Percentiles rank a stretch among this genome's conserved stretches.
Evolutionary conservation across 2,329 filamentous ascomycete genomes (phyloP).

Genomic region (Zymoseptoria crescenta): DNA sequence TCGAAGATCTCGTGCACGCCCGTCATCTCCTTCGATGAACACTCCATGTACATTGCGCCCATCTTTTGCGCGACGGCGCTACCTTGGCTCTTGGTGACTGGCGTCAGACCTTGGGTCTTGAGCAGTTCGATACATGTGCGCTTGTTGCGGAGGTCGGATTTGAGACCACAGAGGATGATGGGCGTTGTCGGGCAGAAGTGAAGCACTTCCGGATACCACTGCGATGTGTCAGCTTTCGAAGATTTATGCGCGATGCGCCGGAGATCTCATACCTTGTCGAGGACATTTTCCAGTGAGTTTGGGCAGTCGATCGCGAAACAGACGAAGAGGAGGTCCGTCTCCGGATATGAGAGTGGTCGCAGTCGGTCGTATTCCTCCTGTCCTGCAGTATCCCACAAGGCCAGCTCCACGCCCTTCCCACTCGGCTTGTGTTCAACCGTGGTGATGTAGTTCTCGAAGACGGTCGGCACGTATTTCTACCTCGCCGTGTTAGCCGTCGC

Average conservation of each 20-base stretch:
- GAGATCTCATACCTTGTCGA: conserved; percentile 73
- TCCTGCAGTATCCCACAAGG: conserved; percentile 95
- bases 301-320: conserved; percentile 99
- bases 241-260: not conserved
- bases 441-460: conserved; percentile 99
- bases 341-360: conserved; percentile 90
- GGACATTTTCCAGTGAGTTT: conserved; percentile 94
- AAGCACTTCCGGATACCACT: conserved; percentile 99
- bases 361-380: conserved; percentile 98
- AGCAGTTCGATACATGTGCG: conserved; percentile 97
- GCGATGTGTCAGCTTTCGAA: conserved; percentile 11
- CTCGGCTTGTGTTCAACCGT: conserved; percentile 81
- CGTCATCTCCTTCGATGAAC: conserved; percentile 93
- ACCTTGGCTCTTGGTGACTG: conserved; percentile 86
- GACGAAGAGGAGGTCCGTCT: conserved; percentile 95
- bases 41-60: conserved; percentile 94
- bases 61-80: conserved; percentile 83
- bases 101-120: conserved; percentile 93
- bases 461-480: conserved; percentile 98
- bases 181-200: conserved; percentile 98
- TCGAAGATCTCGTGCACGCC: conserved; percentile 97
- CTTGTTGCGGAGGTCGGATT: conserved; percentile 93
- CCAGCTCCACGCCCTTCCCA: conserved; percentile 92
- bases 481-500: conserved; percentile 8
- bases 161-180: conserved; percentile 89